phyloP scores from a whole-genome alignment of 306 rosid species.

The Spatholobus suberectus region DNA sequence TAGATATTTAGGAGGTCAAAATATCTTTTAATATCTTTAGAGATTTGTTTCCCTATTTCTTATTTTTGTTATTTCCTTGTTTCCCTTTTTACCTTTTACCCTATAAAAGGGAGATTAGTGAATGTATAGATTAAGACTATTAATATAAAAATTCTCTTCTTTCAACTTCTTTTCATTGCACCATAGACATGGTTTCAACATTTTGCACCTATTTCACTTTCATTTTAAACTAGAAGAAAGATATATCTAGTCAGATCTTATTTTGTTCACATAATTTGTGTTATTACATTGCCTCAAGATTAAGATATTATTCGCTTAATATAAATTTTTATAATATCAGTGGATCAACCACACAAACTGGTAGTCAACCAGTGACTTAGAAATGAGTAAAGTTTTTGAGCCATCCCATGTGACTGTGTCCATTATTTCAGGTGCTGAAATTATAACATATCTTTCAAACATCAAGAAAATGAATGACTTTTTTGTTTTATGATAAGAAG shows the following conservation, averaged over 20 bases:
- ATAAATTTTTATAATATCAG: background rate
- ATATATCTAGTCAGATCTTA: background rate
- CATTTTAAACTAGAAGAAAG: constrained; percentile 21
- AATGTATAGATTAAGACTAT: no score
- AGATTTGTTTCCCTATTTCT: no score
- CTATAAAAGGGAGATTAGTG: no score
- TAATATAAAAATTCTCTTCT: no score
- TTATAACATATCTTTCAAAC: background rate
- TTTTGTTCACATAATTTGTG: background rate
- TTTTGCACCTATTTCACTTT: background rate
- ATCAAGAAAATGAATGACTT: constrained; percentile 11
- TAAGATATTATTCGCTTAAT: background rate
- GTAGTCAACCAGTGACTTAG: background rate
- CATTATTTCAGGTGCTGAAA: background rate
- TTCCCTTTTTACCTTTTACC: no score
- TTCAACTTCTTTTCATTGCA: constrained; percentile 19
- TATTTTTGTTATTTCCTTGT: no score
- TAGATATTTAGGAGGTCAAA: no score
- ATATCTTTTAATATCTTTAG: no score
- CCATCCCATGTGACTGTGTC: background rate
- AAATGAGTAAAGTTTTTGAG: background rate
- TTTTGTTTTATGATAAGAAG: constrained; percentile 5
- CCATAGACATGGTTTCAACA: constrained; percentile 27
- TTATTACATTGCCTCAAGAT: background rate
- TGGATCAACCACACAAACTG: background rate